Base-by-base conservation (phyloP, 164 flowering plant species). In the Piper longum region DNA sequence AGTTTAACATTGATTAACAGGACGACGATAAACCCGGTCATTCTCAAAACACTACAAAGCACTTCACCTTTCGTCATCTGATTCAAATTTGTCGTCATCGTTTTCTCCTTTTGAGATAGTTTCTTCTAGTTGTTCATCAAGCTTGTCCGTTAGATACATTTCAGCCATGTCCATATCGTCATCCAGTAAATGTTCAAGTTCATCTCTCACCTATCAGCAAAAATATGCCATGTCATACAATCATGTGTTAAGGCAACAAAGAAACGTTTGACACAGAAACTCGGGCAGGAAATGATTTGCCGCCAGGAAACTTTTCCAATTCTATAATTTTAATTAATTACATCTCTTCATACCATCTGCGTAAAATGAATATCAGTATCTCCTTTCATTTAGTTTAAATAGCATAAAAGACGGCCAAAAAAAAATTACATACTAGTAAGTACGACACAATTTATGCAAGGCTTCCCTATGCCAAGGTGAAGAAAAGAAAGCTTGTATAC, bases 131-230 rank as follows among this genome's bases (percentile, higher is more conserved):
- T 55, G 62, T 54, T 66, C 72, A 16, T 60, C 63, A 63, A 78
- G 82, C 77, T 81, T 81, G 42, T 81, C 80, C 17, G 84, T 81
- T 69, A 81, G 70, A 73, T 78, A 79, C 84, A 81, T 81, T 70
- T 77, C 82, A 40, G 82, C 84, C 84, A 81, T 81, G 63, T 81
- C 82, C 70, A 73, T 72, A 62, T 81, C 84, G 69, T 81, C 84
- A 60, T 81, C 84, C 48, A 81, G 67, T 59, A 81, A 64, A 64
- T 81, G 76, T 62, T 81, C 82, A 43, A 81, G 73, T 68, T 81
- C 81, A 76, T 81, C 85, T 63, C 85, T 72, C 59, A 81, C 80
- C 85, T 81, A 65, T 54, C 43, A 66, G 63, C 58, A 19, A 61
- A 9, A 13, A 48, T 14, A 60, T 26, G n/a, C 19, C 13, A 11